Conservation (phyloP, 768 basidiomycete species). For the Boletus eberwhitei region DNA sequence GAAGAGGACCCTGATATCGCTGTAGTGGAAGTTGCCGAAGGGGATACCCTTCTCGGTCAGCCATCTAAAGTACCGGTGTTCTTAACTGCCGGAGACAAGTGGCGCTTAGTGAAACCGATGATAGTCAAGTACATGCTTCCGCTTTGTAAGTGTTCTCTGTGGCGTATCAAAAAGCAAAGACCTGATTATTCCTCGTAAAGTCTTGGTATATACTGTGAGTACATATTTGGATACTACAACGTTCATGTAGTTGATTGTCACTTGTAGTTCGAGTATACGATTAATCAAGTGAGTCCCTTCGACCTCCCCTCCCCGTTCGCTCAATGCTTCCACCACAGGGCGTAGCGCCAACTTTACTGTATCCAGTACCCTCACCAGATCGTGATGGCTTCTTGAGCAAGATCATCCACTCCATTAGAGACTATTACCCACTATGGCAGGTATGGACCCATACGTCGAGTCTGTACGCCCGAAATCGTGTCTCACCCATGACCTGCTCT, state of each 20-base stretch:
- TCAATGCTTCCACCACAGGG: conserved; percentile 46
- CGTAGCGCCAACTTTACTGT: conserved; percentile 84
- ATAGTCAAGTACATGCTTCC: conserved; percentile 89
- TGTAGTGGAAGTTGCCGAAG: conserved; percentile 25
- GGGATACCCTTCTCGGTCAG: conserved; percentile 25
- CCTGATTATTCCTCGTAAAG: conserved; percentile 29
- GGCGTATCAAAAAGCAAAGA: not conserved
- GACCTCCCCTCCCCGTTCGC: not conserved
- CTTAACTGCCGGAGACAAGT: conserved; percentile 72
- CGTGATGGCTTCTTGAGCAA: conserved; percentile 61
- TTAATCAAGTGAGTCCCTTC: conserved; percentile 64
- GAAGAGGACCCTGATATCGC: conserved; percentile 27
- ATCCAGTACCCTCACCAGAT: conserved; percentile 70
- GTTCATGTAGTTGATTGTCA: not conserved
- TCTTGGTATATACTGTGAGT: conserved; percentile 62
- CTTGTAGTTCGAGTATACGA: conserved; percentile 84
- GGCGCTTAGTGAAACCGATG: conserved; percentile 76
- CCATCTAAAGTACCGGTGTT: conserved; percentile 45
- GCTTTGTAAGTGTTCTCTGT: conserved; percentile 56
- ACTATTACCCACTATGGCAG: conserved; percentile 97
- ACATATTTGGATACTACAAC: not conserved
- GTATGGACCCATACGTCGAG: conserved; percentile 35
- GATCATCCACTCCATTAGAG: conserved; percentile 80
- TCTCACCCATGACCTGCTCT: not conserved
- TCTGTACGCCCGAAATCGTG: not conserved